Percentiles rank a stretch among this genome's conserved stretches.
Conservation (phyloP, 2,329 filamentous ascomycete genomes). For the Penicillium sumatraense region DNA sequence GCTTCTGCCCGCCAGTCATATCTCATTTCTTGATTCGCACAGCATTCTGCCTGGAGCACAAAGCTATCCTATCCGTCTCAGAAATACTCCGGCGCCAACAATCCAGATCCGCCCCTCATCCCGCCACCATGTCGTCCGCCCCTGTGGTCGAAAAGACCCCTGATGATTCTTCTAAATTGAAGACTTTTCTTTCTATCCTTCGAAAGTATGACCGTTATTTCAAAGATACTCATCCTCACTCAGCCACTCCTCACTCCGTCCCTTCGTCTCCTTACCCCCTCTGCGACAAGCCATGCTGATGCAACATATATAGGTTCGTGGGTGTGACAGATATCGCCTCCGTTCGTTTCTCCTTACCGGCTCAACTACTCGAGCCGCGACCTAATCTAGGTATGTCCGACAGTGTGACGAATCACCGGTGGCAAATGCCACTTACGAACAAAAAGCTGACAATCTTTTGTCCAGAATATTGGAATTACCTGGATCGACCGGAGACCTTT, state of each 20-base stretch:
- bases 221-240: too few relatives aligned
- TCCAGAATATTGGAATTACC: slow-evolving; percentile 98
- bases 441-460: slow-evolving; percentile 8
- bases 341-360: slow-evolving; percentile 93
- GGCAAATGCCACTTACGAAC: too few relatives aligned
- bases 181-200: slow-evolving; percentile 84
- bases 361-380: slow-evolving; percentile 92
- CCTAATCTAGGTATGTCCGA: slow-evolving; percentile 75
- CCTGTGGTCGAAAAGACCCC: slow-evolving; percentile 58
- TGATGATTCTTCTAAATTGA: slow-evolving; percentile 86
- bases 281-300: slow-evolving; percentile 13
- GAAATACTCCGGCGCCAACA: background rate
- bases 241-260: background rate
- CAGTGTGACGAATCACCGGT: background rate
- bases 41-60: slow-evolving; percentile 4
- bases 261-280: background rate
- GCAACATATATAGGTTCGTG: slow-evolving; percentile 71
- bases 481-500: slow-evolving; percentile 93
- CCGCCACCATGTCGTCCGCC: slow-evolving; percentile 35
- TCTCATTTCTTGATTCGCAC: background rate
- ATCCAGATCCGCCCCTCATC: background rate
- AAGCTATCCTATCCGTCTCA: background rate
- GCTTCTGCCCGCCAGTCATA: background rate
- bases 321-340: slow-evolving; percentile 94
- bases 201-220: slow-evolving; percentile 78